Percentiles rank a stretch among this genome's conserved stretches.
Conservation (phyloP, 148 eudicot species). For the Nyssa sinensis region DNA sequence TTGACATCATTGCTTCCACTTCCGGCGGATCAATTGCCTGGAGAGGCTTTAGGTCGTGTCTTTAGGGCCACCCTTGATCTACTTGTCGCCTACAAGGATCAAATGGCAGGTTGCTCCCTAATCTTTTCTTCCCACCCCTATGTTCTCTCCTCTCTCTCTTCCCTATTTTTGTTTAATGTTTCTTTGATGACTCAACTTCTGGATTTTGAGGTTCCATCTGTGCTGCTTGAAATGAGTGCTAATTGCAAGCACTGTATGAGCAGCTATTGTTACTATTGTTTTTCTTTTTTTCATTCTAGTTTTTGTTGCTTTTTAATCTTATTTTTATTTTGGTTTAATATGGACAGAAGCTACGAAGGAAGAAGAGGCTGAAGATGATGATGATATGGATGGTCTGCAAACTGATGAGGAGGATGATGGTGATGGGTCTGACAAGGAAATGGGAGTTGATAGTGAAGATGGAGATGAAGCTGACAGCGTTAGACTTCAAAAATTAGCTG, state of each 20-base stretch:
- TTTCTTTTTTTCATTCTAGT: too few species aligned
- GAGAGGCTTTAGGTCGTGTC: slow-evolving; percentile 86
- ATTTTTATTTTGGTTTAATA: neutral
- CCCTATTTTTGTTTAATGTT: too few species aligned
- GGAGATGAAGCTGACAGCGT: slow-evolving; percentile 82
- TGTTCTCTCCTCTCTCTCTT: too few species aligned
- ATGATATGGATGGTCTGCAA: slow-evolving; percentile 80
- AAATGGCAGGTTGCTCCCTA: slow-evolving; percentile 94
- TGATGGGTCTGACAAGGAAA: slow-evolving; percentile 74
- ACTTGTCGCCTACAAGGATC: slow-evolving; percentile 93
- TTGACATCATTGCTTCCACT: slow-evolving; percentile 80
- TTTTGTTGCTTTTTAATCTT: neutral
- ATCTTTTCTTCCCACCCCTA: neutral
- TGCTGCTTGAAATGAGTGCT: slow-evolving; percentile 4
- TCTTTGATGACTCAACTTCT: neutral
- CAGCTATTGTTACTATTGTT: neutral
- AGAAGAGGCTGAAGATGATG: slow-evolving; percentile 64
- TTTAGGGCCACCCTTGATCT: slow-evolving; percentile 83
- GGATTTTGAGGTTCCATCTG: neutral
- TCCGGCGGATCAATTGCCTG: slow-evolving; percentile 82
- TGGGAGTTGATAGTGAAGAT: slow-evolving; percentile 92
- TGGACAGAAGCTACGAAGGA: slow-evolving; percentile 75
- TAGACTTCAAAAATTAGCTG: slow-evolving; percentile 70
- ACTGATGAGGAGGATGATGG: slow-evolving; percentile 77
- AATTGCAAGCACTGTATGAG: neutral